A percentile compares a stretch with the other conserved stretches of the same genome.
Evolutionary conservation across 1,284 basidiomycete genomes (phyloP).

Genomic region (Ceratobasidium sp.): DNA sequence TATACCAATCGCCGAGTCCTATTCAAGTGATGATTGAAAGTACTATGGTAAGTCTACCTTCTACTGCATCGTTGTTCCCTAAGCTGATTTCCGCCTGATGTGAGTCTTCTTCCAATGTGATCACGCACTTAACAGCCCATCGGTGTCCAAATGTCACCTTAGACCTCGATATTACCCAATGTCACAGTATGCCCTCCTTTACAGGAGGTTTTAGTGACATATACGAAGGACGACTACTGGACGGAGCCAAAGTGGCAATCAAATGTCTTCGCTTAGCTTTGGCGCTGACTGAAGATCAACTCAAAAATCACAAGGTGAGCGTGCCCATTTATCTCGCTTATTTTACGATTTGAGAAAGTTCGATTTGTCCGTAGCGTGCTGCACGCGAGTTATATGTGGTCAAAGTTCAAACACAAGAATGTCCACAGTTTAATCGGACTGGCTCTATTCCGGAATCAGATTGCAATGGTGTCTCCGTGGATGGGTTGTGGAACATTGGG

Average conservation of each 20-base stretch:
- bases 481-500: neutral
- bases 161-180: neutral
- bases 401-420: neutral
- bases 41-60: too few relatives aligned
- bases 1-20: too few relatives aligned
- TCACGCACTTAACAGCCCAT: neutral
- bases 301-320: neutral
- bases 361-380: neutral
- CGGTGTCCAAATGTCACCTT: neutral
- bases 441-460: neutral
- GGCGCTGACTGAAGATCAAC: neutral
- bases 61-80: neutral
- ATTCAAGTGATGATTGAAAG: too few relatives aligned
- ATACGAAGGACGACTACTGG: neutral
- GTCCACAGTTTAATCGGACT: neutral
- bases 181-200: neutral
- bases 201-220: neutral
- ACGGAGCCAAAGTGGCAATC: neutral
- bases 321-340: neutral
- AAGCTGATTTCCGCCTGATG: neutral
- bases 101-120: neutral
- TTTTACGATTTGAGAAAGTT: too few relatives aligned
- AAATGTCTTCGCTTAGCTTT: too few relatives aligned
- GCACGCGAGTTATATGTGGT: slow-evolving; percentile 11
- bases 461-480: slow-evolving; percentile 15